These are phyloP conservation scores for Aspergillus carbonarius DNA, from an alignment of 2,329 filamentous ascomycete species.

Conservation along the genomic window DNA sequence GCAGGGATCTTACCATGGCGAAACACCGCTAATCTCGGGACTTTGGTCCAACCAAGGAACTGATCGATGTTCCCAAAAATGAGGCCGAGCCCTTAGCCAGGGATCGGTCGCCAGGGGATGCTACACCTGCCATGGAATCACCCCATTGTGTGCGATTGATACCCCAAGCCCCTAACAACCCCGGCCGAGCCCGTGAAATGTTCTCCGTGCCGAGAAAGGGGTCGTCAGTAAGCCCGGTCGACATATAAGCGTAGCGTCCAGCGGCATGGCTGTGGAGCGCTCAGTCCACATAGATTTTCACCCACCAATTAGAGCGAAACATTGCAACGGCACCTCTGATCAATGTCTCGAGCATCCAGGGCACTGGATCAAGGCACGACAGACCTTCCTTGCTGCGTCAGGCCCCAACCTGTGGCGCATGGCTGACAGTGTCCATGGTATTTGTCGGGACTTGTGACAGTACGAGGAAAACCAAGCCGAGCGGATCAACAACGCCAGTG, in stretches of 20 bases:
- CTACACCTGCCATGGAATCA: background rate
- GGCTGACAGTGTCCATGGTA: background rate
- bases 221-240: background rate
- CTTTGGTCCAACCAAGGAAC: background rate
- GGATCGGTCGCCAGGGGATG: background rate
- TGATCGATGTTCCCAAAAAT: background rate
- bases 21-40: background rate
- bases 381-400: background rate
- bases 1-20: background rate
- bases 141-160: background rate
- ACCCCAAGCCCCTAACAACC: background rate
- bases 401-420: background rate
- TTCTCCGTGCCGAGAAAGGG: background rate
- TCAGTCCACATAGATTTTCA: background rate
- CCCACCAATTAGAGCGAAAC: background rate
- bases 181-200: background rate
- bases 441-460: background rate
- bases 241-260: background rate
- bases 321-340: background rate
- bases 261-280: background rate
- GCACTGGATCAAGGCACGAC: background rate
- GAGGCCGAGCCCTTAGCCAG: background rate
- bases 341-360: background rate
- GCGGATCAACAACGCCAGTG: no score
- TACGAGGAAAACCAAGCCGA: no score